phyloP scores from a whole-genome alignment of 371 early-diverging fungal genomes.

The Syncephalastrum monosporum region DNA sequence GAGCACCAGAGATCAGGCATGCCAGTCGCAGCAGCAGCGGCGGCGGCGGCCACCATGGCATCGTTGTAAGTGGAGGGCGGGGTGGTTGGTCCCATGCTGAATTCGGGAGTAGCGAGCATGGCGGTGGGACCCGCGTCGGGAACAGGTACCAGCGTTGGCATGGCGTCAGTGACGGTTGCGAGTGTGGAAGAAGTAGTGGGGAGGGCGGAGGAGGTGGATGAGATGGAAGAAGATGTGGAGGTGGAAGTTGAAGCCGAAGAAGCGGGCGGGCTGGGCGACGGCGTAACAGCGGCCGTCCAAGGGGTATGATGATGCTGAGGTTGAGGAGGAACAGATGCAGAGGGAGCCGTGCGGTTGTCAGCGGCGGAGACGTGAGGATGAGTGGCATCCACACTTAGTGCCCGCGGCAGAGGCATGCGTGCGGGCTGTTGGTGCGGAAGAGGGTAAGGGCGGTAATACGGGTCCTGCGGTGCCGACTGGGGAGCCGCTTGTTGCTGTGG shows the following conservation, averaged over 20 bases:
- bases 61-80: background rate
- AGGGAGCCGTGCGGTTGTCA: constrained; percentile 13
- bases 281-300: constrained; percentile 7
- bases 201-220: constrained; percentile 5
- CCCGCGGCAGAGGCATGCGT: constrained; percentile 21
- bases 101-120: constrained; percentile 25
- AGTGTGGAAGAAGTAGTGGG: constrained; percentile 16
- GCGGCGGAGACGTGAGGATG: constrained; percentile 8
- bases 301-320: constrained; percentile 4
- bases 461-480: constrained; percentile 3
- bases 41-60: constrained; percentile 4
- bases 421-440: constrained; percentile 5
- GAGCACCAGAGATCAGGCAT: constrained; percentile 17
- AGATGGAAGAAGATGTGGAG: constrained; percentile 6
- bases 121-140: constrained; percentile 51
- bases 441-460: constrained; percentile 13
- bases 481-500: background rate
- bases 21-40: constrained; percentile 6
- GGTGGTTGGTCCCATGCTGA: constrained; percentile 1
- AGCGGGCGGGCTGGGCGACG: constrained; percentile 4
- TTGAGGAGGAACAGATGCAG: constrained; percentile 17
- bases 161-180: constrained; percentile 4
- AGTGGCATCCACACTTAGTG: constrained; percentile 41
- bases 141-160: constrained; percentile 32
- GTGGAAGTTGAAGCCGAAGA: constrained; percentile 3